Evolutionary conservation across 345 rosid genomes (phyloP).

Genomic region (Toxicodendron radicans): DNA sequence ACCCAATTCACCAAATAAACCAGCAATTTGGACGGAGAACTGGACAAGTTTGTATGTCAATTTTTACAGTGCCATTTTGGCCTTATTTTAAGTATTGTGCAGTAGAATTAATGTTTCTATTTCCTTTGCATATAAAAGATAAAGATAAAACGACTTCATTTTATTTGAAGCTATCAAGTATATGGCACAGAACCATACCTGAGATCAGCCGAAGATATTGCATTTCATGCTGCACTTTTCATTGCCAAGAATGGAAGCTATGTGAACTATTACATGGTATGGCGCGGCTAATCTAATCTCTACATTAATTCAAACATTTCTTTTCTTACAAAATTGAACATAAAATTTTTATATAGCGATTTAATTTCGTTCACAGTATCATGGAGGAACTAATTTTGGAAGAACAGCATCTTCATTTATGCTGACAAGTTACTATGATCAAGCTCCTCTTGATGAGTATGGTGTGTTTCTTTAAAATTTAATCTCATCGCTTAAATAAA

Average conservation of each 20-base stretch:
- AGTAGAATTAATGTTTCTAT: neutral
- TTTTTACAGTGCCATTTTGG: constrained; percentile 9
- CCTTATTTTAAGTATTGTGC: too few species aligned
- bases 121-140: neutral
- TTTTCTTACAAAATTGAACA: neutral
- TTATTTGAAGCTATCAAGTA: constrained; percentile 41
- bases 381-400: constrained; percentile 66
- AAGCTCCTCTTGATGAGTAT: constrained; percentile 62
- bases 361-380: constrained; percentile 33
- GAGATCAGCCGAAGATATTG: constrained; percentile 64
- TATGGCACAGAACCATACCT: constrained; percentile 52
- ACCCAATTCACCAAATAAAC: constrained; percentile 61
- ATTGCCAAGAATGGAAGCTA: constrained; percentile 69
- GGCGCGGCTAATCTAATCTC: neutral
- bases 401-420: constrained; percentile 45
- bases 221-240: constrained; percentile 66
- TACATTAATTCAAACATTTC: neutral
- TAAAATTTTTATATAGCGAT: neutral
- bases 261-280: constrained; percentile 85
- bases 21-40: constrained; percentile 78
- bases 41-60: constrained; percentile 65
- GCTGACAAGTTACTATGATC: constrained; percentile 50
- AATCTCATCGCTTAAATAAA: neutral
- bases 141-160: neutral
- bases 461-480: constrained; percentile 27